phyloP scores from a whole-genome alignment of 495 filamentous ascomycete genomes.

The Hyaloscypha finlandica region DNA sequence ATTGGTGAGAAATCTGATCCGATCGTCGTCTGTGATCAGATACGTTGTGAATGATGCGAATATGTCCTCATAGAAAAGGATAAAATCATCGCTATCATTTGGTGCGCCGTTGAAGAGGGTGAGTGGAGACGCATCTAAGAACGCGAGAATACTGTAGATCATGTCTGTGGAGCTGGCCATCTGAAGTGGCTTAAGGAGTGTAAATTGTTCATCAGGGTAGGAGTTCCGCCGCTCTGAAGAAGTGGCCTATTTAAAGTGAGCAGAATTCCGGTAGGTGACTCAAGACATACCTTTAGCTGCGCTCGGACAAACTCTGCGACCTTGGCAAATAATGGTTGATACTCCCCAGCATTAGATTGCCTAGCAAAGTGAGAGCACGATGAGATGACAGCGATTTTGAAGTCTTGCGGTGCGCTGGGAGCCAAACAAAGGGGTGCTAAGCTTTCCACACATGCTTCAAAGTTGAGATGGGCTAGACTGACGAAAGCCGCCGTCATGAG shows the following conservation, averaged over 20 bases:
- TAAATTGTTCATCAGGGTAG: constrained; percentile 27
- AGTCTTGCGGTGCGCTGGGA: constrained; percentile 54
- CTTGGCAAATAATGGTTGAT: constrained; percentile 52
- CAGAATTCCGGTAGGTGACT: not conserved
- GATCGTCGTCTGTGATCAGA: constrained; percentile 51
- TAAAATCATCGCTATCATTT: constrained; percentile 36
- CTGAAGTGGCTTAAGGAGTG: constrained; percentile 23
- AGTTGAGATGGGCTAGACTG: constrained; percentile 57
- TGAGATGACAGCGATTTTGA: constrained; percentile 61
- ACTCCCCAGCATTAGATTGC: constrained; percentile 49
- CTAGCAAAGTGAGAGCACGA: constrained; percentile 57
- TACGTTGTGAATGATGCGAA: constrained; percentile 53
- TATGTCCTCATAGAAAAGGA: constrained; percentile 49
- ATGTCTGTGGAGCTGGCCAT: constrained; percentile 28
- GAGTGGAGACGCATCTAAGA: constrained; percentile 52
- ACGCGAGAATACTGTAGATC: constrained; percentile 52
- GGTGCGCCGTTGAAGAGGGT: constrained; percentile 51
- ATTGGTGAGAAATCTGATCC: constrained; percentile 45
- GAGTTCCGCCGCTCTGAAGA: constrained; percentile 20
- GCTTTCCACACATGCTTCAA: constrained; percentile 55
- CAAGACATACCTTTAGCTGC: constrained; percentile 49
- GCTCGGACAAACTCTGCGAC: constrained; percentile 56
- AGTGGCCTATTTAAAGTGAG: constrained; percentile 15
- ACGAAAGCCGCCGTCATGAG: constrained; percentile 67
- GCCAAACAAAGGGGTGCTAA: constrained; percentile 55